phyloP scores from a whole-genome alignment of 2,329 filamentous ascomycete genomes.

The Ceratocystis lukuohia region DNA sequence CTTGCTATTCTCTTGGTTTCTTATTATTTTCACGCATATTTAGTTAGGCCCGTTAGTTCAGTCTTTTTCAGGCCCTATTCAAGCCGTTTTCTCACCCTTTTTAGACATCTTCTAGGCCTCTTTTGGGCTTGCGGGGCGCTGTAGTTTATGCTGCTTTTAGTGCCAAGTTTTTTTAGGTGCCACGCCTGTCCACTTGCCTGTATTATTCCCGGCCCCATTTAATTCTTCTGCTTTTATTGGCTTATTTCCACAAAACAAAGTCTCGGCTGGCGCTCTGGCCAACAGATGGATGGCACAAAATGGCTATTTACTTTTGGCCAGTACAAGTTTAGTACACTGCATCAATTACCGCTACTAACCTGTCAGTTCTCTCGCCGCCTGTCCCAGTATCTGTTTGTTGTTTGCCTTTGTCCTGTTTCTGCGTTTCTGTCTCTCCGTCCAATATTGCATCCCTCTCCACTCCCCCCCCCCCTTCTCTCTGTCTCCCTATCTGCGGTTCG shows the following conservation, averaged over 20 bases:
- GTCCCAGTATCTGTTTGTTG: neutral
- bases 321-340: neutral
- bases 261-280: neutral
- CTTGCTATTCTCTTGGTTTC: no score
- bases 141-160: neutral
- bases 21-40: no score
- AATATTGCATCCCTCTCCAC: neutral
- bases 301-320: constrained; percentile 7
- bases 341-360: neutral
- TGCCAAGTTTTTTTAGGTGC: neutral
- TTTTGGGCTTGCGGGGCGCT: neutral
- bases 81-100: neutral
- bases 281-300: neutral
- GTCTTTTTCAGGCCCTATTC: neutral
- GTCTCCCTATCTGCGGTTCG: neutral
- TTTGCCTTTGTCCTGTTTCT: neutral
- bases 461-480: neutral
- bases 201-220: neutral
- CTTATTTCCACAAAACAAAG: neutral
- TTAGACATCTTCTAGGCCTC: neutral
- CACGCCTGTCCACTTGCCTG: neutral
- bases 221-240: neutral
- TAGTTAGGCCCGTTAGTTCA: no score
- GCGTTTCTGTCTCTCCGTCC: neutral
- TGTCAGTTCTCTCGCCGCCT: neutral